Evolutionary conservation across 78 protist genomes (phyloP).

Genomic region (Polysphondylium violaceum): DNA sequence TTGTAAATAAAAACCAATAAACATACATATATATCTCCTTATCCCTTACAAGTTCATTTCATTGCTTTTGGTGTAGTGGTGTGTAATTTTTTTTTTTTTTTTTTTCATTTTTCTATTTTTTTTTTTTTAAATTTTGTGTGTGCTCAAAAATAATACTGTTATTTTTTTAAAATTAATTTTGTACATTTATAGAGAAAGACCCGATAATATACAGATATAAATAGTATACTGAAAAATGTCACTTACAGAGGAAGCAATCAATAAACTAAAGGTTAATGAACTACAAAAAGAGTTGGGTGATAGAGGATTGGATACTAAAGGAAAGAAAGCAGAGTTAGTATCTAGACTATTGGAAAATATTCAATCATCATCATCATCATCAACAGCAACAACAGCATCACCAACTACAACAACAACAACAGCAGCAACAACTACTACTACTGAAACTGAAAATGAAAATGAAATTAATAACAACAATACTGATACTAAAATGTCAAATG

Average conservation of each 20-base stretch:
- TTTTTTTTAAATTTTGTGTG: background rate
- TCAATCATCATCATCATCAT: constrained; percentile 8
- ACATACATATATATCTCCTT: background rate
- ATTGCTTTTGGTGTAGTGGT: background rate
- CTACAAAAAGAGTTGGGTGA: constrained; percentile 42
- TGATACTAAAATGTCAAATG: too few species aligned
- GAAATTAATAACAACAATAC: background rate
- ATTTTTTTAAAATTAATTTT: background rate
- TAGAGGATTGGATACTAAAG: constrained; percentile 42
- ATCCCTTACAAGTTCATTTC: background rate
- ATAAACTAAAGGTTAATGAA: constrained; percentile 29
- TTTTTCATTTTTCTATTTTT: background rate
- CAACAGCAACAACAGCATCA: constrained; percentile 3
- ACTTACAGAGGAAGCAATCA: constrained; percentile 11
- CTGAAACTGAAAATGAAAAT: background rate
- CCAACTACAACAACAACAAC: constrained; percentile 11
- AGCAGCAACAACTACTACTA: background rate
- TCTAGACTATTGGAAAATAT: constrained; percentile 9
- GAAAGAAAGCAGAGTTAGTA: constrained; percentile 62
- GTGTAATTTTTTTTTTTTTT: background rate
- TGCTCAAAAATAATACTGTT: background rate
- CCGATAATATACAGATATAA: too few species aligned
- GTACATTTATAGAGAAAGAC: too few species aligned
- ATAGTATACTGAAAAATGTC: too few species aligned
- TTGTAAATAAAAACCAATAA: background rate